Conservation (phyloP, 805 yeast species). For the Suhomyces pyralidae region DNA sequence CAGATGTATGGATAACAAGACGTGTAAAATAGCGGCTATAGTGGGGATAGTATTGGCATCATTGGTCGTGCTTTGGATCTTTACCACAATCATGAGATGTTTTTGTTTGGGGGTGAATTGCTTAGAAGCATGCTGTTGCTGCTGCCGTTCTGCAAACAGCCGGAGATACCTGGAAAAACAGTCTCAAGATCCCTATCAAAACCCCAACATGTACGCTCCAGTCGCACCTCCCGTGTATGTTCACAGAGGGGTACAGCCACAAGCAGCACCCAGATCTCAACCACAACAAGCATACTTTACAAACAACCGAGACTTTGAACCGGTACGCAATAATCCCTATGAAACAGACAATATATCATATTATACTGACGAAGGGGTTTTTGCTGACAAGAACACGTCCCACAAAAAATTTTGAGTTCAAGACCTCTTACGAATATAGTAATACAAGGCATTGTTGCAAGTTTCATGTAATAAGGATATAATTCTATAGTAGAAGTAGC, state of each 20-base stretch:
- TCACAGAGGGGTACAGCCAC: slow-evolving; percentile 3
- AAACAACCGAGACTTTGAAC: slow-evolving; percentile 12
- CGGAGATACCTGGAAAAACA: slow-evolving; percentile 11
- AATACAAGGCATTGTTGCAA: not conserved
- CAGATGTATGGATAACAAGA: slow-evolving; percentile 73
- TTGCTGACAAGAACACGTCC: slow-evolving; percentile 2
- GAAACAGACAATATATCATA: not conserved
- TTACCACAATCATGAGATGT: slow-evolving; percentile 55
- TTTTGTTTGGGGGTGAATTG: slow-evolving; percentile 50
- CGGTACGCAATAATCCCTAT: slow-evolving; percentile 3
- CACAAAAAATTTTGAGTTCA: not conserved
- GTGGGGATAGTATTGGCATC: slow-evolving; percentile 64
- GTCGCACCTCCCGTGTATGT: slow-evolving; percentile 12
- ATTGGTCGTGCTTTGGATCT: slow-evolving; percentile 53
- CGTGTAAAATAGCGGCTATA: slow-evolving; percentile 75
- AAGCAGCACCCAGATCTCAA: slow-evolving; percentile 3
- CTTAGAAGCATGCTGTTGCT: slow-evolving; percentile 50
- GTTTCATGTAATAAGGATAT: not conserved
- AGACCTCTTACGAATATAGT: not conserved
- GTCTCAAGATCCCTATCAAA: slow-evolving; percentile 21
- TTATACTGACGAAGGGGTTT: slow-evolving; percentile 10
- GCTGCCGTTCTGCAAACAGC: slow-evolving; percentile 30
- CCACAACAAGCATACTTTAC: slow-evolving; percentile 14
- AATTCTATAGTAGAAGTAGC: not conserved
- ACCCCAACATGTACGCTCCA: slow-evolving; percentile 36